Base-by-base conservation (phyloP, 2,329 filamentous ascomycete species). In the Dothidotthia symphoricarpi region DNA sequence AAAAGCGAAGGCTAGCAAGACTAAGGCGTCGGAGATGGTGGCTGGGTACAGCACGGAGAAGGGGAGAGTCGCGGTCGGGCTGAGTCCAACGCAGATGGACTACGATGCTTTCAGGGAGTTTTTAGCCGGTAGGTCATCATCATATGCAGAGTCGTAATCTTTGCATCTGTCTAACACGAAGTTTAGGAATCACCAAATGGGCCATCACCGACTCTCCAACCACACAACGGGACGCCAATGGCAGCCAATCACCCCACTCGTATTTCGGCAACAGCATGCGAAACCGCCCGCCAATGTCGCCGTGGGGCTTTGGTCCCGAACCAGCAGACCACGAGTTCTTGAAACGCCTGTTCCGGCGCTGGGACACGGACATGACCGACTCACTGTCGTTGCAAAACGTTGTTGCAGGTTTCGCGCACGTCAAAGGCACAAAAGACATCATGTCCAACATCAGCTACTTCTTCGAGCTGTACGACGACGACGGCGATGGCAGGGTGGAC, bases 401-500 rank as follows among this genome's bases (percentile, higher is more conserved):
- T 2, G 93, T 97, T 4, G 85, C 85, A 13, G 93, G 93, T 0
- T 74, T 98, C 30, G 90, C 91, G 2, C 82, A 86, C 11, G 88
- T 98, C 59, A 97, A 95, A 66, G 91, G 93, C 7, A 89, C 86
- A 38, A 83, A 85, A 31, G 93, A 98, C 66, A 96, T 98, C 51
- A 96, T 98, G 91, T 88, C 88, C 19, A 93, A 87, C 41, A 97
- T 98, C 59, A 93, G 83, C 43, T 97, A 97, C 69, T 97, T 98
- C 67, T 98, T 98, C 55, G 88, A 96, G 58, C 79, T 98, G 0
- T 96, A 97, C 64, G 93, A 98, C 61, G 91, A 98, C 51, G 85
- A 91, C 56, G 80, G 82, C 1, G 89, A 95, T 61, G 93, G 93
- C 16, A 88, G 81, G 54, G 90, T 98, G 4, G 93, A 97, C 59